Percentiles rank a stretch among this genome's conserved stretches.
phyloP scores from a whole-genome alignment of 2,329 filamentous ascomycete species.

The Ophiosphaerella narmari region DNA sequence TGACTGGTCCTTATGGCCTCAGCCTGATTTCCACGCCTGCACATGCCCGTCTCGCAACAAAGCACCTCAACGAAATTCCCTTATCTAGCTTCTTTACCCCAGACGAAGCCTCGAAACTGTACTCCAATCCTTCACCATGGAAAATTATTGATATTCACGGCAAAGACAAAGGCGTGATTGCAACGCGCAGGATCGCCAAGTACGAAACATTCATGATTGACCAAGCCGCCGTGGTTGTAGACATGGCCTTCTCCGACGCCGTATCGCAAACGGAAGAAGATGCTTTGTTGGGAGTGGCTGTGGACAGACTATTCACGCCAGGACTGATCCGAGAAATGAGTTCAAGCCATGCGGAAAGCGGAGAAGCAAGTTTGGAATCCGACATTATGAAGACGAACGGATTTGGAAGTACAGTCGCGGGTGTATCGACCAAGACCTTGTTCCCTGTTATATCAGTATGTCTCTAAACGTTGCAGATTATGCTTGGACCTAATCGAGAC shows the following conservation, averaged over 20 bases:
- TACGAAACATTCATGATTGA: slow-evolving; percentile 34
- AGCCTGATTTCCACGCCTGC: slow-evolving; percentile 16
- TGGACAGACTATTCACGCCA: slow-evolving; percentile 14
- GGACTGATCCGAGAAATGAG: slow-evolving; percentile 20
- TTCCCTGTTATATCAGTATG: slow-evolving; percentile 25
- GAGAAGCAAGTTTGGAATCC: slow-evolving; percentile 13
- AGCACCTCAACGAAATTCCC: slow-evolving; percentile 20
- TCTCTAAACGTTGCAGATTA: neutral
- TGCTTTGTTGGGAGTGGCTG: slow-evolving; percentile 14
- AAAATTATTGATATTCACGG: slow-evolving; percentile 17
- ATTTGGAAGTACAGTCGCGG: slow-evolving; percentile 24
- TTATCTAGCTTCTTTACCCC: slow-evolving; percentile 13
- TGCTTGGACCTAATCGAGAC: neutral
- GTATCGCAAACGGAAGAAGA: neutral
- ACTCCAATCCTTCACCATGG: slow-evolving; percentile 12
- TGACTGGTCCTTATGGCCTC: slow-evolving; percentile 16
- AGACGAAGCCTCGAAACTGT: slow-evolving; percentile 7
- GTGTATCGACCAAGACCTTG: slow-evolving; percentile 13
- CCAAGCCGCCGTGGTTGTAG: slow-evolving; percentile 22
- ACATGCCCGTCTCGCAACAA: slow-evolving; percentile 4
- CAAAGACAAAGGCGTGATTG: slow-evolving; percentile 28
- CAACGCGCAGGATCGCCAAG: slow-evolving; percentile 19
- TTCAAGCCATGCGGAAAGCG: slow-evolving; percentile 7
- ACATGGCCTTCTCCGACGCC: slow-evolving; percentile 10
- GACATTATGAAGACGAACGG: slow-evolving; percentile 29